Evolutionary conservation across 2,329 filamentous ascomycete genomes (phyloP).

Genomic region (Diaporthe eres): DNA sequence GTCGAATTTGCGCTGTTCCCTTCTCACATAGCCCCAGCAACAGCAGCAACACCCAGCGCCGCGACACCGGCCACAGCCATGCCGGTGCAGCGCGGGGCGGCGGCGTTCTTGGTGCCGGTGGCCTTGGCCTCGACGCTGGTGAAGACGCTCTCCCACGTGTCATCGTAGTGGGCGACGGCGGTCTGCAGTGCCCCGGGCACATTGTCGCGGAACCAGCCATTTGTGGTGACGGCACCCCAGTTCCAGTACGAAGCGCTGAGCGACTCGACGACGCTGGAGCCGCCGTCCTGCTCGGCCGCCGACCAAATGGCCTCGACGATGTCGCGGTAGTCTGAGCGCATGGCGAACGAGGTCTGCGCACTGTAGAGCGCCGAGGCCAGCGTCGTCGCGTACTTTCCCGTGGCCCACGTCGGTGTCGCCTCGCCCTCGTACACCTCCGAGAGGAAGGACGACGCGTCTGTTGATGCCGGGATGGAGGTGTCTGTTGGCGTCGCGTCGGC

Average conservation of each 20-base stretch:
- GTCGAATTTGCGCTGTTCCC: background rate
- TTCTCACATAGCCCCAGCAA: constrained; percentile 36
- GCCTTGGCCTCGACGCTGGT: constrained; percentile 41
- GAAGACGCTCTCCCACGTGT: constrained; percentile 39
- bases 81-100: constrained; percentile 36
- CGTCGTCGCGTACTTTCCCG: constrained; percentile 42
- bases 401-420: constrained; percentile 43
- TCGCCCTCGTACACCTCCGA: constrained; percentile 15
- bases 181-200: constrained; percentile 39
- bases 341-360: constrained; percentile 42
- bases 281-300: constrained; percentile 39
- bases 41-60: constrained; percentile 36
- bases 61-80: constrained; percentile 36
- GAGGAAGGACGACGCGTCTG: constrained; percentile 33
- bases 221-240: constrained; percentile 42
- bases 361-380: constrained; percentile 43
- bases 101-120: constrained; percentile 32
- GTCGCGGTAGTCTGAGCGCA: constrained; percentile 42
- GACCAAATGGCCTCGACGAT: constrained; percentile 43
- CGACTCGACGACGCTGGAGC: constrained; percentile 37
- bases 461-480: constrained; percentile 35
- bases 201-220: constrained; percentile 41
- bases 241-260: constrained; percentile 40
- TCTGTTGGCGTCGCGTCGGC: constrained; percentile 17
- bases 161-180: constrained; percentile 39